These are phyloP conservation scores for Phytophthora melonis DNA, from an alignment of 352 stramenopile species.

Conservation along the genomic window DNA sequence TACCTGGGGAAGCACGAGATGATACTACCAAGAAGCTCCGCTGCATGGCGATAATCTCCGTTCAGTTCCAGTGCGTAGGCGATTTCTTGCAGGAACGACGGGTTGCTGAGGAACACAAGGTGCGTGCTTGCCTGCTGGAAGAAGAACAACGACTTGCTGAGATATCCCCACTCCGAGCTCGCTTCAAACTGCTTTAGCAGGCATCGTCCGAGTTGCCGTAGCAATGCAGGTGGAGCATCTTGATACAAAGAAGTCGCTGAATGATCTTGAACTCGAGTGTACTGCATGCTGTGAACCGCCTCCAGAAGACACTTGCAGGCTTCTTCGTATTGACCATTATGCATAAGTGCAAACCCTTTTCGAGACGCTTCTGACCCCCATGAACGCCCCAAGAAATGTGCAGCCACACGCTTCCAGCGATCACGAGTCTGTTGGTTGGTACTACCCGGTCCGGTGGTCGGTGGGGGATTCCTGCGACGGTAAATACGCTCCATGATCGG, in stretches of 20 bases:
- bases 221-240: constrained; percentile 33
- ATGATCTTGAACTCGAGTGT: constrained; percentile 9
- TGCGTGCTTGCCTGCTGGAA: constrained; percentile 58
- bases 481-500: constrained; percentile 45
- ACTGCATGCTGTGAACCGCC: constrained; percentile 38
- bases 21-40: constrained; percentile 62
- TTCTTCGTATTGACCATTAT: constrained; percentile 45
- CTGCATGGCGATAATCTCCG: constrained; percentile 52
- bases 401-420: constrained; percentile 54
- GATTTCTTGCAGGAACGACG: constrained; percentile 70
- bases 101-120: constrained; percentile 56
- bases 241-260: constrained; percentile 17
- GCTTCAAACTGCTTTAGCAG: constrained; percentile 51
- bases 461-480: constrained; percentile 11
- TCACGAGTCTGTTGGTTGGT: constrained; percentile 44
- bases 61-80: constrained; percentile 56
- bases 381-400: constrained; percentile 49
- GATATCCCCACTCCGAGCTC: constrained; percentile 36
- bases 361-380: constrained; percentile 52
- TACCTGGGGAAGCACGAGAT: constrained; percentile 74
- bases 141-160: constrained; percentile 58
- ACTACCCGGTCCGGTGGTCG: constrained; percentile 30
- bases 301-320: constrained; percentile 41
- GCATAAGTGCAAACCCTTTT: constrained; percentile 57
- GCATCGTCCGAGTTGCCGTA: constrained; percentile 58